Evolutionary conservation across 441 rosid species (phyloP).

Genomic region (Erodium moschatum): DNA sequence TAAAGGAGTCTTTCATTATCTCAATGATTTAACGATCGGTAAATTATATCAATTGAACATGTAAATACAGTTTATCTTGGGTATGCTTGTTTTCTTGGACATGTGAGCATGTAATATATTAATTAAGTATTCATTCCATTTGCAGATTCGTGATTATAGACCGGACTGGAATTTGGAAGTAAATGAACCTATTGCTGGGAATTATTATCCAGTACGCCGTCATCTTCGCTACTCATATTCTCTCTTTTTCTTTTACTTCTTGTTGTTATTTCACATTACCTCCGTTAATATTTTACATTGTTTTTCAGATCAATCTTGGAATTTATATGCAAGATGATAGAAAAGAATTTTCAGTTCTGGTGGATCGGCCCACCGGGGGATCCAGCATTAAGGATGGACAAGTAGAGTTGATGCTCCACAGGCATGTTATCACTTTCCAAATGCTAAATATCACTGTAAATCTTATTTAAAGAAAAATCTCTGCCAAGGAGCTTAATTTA

Average conservation of each 20-base stretch:
- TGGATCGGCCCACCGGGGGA: slow-evolving; percentile 87
- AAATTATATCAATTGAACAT: too few species aligned
- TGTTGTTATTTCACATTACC: neutral
- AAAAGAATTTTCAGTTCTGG: slow-evolving; percentile 78
- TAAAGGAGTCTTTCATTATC: too few species aligned
- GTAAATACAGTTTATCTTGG: neutral
- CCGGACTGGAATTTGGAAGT: slow-evolving; percentile 91
- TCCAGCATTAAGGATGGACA: slow-evolving; percentile 82
- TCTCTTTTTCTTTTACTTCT: neutral
- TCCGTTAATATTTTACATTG: slow-evolving; percentile 13
- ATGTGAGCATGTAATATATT: neutral
- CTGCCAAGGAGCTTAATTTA: too few species aligned
- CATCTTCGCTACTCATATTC: neutral
- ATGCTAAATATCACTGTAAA: neutral
- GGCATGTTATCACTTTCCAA: slow-evolving; percentile 32
- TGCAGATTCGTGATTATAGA: slow-evolving; percentile 88
- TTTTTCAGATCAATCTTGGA: slow-evolving; percentile 77
- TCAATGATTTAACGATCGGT: too few species aligned
- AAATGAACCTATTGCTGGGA: slow-evolving; percentile 85
- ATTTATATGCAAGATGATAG: slow-evolving; percentile 59
- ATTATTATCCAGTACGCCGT: slow-evolving; percentile 82
- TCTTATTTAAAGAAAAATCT: neutral
- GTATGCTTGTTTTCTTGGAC: neutral
- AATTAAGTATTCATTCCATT: slow-evolving; percentile 9
- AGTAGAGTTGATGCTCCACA: slow-evolving; percentile 91